Evolutionary conservation across 371 early-diverging fungal genomes (phyloP).

Genomic region (Amoeboradix gromovi): DNA sequence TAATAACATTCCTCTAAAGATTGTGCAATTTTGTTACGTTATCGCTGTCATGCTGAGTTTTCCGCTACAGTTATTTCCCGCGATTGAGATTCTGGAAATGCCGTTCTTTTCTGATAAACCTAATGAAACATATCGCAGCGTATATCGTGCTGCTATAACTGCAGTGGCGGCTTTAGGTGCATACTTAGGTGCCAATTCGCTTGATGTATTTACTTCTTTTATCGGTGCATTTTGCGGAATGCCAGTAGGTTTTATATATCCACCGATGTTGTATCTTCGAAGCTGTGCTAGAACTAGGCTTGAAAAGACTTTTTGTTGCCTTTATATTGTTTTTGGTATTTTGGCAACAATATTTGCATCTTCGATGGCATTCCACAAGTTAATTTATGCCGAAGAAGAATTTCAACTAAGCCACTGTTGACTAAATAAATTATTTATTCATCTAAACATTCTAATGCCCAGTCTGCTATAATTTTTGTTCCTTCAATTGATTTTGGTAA

Average conservation of each 20-base stretch:
- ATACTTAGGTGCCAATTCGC: neutral
- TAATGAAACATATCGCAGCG: neutral
- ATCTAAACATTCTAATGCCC: neutral
- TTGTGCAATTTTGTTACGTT: conserved; percentile 49
- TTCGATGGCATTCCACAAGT: neutral
- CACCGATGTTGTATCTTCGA: neutral
- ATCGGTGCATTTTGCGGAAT: neutral
- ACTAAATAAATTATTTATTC: neutral
- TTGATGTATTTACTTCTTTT: neutral
- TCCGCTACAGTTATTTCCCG: conserved; percentile 53
- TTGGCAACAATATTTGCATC: neutral
- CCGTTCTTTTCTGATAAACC: conserved; percentile 13
- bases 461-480: neutral
- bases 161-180: neutral
- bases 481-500: neutral
- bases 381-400: neutral
- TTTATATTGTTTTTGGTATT: neutral
- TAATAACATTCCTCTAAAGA: conserved; percentile 18
- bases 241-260: neutral
- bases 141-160: neutral
- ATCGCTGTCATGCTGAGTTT: conserved; percentile 59
- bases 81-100: conserved; percentile 54
- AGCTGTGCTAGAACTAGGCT: neutral
- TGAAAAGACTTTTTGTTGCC: neutral
- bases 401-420: neutral